phyloP scores from a whole-genome alignment of 805 yeast species.

The Myxozyma vanderwaltii region DNA sequence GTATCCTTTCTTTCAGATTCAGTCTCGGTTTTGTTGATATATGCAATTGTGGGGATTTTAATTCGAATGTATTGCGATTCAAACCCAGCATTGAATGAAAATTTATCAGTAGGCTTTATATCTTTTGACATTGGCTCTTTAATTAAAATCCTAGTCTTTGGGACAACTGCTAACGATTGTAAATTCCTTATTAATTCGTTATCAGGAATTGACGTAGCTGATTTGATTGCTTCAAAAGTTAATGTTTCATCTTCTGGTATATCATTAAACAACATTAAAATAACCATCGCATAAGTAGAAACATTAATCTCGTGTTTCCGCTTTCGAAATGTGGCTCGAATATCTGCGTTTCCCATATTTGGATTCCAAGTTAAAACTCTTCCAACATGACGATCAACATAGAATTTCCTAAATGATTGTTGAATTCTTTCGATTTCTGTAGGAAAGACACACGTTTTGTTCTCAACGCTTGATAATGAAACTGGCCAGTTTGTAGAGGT shows the following conservation, averaged over 20 bases:
- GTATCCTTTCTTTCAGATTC: conserved; percentile 56
- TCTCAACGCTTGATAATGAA: conserved; percentile 45
- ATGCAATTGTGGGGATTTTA: conserved; percentile 70
- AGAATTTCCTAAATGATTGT: conserved; percentile 54
- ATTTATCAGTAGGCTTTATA: conserved; percentile 62
- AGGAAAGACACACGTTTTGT: conserved; percentile 44
- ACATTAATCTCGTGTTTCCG: conserved; percentile 75
- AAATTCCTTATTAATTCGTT: conserved; percentile 74
- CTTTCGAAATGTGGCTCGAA: conserved; percentile 67
- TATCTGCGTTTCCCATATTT: conserved; percentile 68
- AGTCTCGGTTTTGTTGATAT: conserved; percentile 46
- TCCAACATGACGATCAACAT: conserved; percentile 55
- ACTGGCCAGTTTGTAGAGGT: conserved; percentile 73
- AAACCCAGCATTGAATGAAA: conserved; percentile 68
- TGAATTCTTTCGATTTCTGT: conserved; percentile 48
- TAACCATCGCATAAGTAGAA: conserved; percentile 78
- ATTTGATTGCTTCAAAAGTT: conserved; percentile 62
- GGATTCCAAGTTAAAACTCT: conserved; percentile 77
- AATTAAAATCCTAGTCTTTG: conserved; percentile 70
- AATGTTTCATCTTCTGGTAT: conserved; percentile 47
- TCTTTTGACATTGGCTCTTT: conserved; percentile 77
- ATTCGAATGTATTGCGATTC: conserved; percentile 67
- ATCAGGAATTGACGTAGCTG: conserved; percentile 70
- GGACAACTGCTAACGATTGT: conserved; percentile 82
- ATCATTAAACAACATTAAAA: conserved; percentile 72